Base-by-base conservation (phyloP, 225 moss, liverwort and hornwort genomes). In the Thuidium tamariscinum region DNA sequence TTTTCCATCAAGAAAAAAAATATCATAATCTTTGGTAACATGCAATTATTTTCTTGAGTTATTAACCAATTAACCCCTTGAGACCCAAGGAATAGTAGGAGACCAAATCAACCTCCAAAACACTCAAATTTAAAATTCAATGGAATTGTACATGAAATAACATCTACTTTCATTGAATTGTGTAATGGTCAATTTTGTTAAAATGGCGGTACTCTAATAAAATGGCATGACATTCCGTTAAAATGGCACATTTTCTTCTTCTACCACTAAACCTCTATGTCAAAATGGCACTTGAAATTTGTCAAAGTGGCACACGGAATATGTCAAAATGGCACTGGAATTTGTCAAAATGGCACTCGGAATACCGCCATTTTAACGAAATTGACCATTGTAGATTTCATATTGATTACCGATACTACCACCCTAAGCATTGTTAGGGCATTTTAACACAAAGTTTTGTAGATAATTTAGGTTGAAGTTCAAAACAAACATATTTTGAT, bases 21-120 rank as follows among this genome's bases (percentile, higher is more conserved):
- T 71, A 44, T 25, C 8, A 25, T 9, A 3, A 26, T 5, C 26
- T 70, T 27, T 26, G 3, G 5, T 44, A 44, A 17, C 29, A 71
- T 29, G 2, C 9, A 46, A 46, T 19, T 18, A 48, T 18, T 11
- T 30, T 72, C 3, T 0, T 29, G 0, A 44, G 46, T 1, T 10
- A 16, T 29, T 29, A 10, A 44, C 0, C 3, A 0, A 0, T 27
- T 15, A 69, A 2, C 2, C 0, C 3, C 9, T 7, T 44, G 44
- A 17, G 3, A 44, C 0, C 3, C 6, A 17, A 30, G 2, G 7
- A 1, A 1, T 15, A n/a, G 8, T 75, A 6, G 4, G 2, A 3
- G 1, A 23, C 6, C 9, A 23, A 75, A n/a, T 0, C 0, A 0
- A 1, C 3, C 23, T 52, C 8, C 0, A 9, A n/a, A 75, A n/a